phyloP scores from a whole-genome alignment of 345 rosid species.

The Eucalyptus sp. region DNA sequence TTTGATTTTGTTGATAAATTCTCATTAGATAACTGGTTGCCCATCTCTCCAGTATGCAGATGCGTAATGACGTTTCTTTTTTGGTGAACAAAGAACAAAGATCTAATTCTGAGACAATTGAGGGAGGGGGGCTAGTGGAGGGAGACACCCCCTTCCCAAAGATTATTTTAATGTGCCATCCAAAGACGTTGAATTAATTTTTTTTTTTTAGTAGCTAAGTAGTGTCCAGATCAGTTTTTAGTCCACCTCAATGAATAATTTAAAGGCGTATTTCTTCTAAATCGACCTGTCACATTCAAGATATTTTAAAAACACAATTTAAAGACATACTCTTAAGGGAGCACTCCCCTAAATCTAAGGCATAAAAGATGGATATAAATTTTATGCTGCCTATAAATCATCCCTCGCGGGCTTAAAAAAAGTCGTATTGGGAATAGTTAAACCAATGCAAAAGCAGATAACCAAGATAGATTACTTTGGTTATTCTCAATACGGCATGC shows the following conservation, averaged over 20 bases:
- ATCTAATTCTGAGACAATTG: not conserved
- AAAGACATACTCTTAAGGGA: not conserved
- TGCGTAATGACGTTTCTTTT: no score
- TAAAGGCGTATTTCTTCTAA: not conserved
- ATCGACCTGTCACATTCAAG: not conserved
- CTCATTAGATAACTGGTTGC: no score
- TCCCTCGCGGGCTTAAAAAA: not conserved
- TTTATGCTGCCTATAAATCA: not conserved
- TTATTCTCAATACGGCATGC: no score
- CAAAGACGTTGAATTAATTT: not conserved
- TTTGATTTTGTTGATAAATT: not conserved
- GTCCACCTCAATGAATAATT: no score
- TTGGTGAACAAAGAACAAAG: not conserved
- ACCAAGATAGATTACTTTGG: no score
- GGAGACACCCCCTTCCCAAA: not conserved
- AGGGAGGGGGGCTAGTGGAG: not conserved
- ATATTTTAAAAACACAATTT: no score
- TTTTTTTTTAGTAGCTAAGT: no score
- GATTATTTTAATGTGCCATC: not conserved
- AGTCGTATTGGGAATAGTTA: no score
- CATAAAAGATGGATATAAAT: no score
- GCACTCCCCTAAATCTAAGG: not conserved
- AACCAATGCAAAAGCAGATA: no score
- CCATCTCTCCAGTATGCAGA: not conserved
- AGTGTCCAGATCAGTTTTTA: no score